Conservation (phyloP, 805 yeast genomes). For the Saturnispora kantuleensis region DNA sequence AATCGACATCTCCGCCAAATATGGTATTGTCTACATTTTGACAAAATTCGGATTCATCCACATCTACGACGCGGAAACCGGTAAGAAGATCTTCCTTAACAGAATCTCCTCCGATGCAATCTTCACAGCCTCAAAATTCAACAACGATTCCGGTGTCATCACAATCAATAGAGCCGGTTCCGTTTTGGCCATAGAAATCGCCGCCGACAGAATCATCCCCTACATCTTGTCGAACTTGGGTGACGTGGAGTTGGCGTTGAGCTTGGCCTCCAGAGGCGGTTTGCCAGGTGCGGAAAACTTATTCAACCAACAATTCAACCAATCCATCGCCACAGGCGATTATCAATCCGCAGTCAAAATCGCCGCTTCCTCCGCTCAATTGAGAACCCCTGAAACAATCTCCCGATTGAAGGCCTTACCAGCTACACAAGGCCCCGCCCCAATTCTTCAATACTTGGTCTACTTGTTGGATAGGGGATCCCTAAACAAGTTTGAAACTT, state of each 20-base stretch:
- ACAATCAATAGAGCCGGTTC: slow-evolving; percentile 94
- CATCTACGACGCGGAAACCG: slow-evolving; percentile 87
- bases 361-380: slow-evolving; percentile 88
- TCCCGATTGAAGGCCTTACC: slow-evolving; percentile 84
- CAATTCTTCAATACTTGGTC: slow-evolving; percentile 85
- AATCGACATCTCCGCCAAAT: slow-evolving; percentile 73
- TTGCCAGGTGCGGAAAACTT: slow-evolving; percentile 94
- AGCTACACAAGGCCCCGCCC: slow-evolving; percentile 91
- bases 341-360: slow-evolving; percentile 90
- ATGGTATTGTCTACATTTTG: slow-evolving; percentile 78
- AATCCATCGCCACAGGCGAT: slow-evolving; percentile 72
- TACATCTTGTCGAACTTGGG: slow-evolving; percentile 80
- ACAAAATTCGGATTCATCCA: slow-evolving; percentile 97
- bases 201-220: slow-evolving; percentile 77
- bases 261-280: slow-evolving; percentile 90
- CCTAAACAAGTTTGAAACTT: slow-evolving; percentile 83
- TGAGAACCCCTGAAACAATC: slow-evolving; percentile 91
- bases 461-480: slow-evolving; percentile 88
- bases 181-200: slow-evolving; percentile 83
- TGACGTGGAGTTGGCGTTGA: slow-evolving; percentile 76
- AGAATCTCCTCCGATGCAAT: slow-evolving; percentile 94
- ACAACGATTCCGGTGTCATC: slow-evolving; percentile 70
- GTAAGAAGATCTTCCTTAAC: slow-evolving; percentile 86
- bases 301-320: slow-evolving; percentile 85
- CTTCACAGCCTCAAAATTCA: slow-evolving; percentile 74